Evolutionary conservation across 1,284 basidiomycete genomes (phyloP).

Genomic region (Sanguinoderma infundibulare): DNA sequence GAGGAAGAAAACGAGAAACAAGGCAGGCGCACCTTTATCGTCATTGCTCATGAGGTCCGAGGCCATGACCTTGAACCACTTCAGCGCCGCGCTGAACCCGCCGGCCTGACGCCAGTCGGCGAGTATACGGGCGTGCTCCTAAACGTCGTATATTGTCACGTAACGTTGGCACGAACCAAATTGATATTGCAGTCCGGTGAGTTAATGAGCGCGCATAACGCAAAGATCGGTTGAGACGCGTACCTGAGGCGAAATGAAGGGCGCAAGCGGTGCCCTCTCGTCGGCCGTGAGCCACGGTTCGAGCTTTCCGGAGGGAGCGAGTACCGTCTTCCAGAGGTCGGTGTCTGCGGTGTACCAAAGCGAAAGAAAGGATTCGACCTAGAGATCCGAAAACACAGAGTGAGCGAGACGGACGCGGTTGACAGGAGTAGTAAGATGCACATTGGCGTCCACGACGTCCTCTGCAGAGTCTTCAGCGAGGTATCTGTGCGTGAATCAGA

Average conservation of each 20-base stretch:
- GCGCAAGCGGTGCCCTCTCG: slow-evolving; percentile 25
- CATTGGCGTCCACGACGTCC: slow-evolving; percentile 34
- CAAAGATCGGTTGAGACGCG: not conserved
- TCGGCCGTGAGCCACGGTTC: slow-evolving; percentile 33
- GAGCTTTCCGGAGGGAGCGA: slow-evolving; percentile 30
- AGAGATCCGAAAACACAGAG: not conserved
- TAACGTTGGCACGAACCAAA: too few relatives aligned
- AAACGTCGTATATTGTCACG: not conserved
- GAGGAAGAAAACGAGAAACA: not conserved
- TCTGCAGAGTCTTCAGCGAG: slow-evolving; percentile 36
- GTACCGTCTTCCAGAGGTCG: slow-evolving; percentile 30
- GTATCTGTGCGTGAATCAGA: slow-evolving; percentile 21
- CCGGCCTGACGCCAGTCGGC: slow-evolving; percentile 23
- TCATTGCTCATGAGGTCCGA: slow-evolving; percentile 28
- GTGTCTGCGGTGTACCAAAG: slow-evolving; percentile 36
- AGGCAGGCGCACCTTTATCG: slow-evolving; percentile 27
- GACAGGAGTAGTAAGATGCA: slow-evolving; percentile 12
- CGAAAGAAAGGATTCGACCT: slow-evolving; percentile 37
- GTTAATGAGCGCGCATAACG: too few relatives aligned
- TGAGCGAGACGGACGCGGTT: not conserved
- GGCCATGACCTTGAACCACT: slow-evolving; percentile 35
- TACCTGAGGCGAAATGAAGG: slow-evolving; percentile 29
- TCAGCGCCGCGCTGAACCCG: slow-evolving; percentile 29
- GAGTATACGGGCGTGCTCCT: slow-evolving; percentile 25
- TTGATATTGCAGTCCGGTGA: too few relatives aligned